Evolutionary conservation across 2,329 filamentous ascomycete species (phyloP).

Genomic region (Sclerotinia trifoliorum): DNA sequence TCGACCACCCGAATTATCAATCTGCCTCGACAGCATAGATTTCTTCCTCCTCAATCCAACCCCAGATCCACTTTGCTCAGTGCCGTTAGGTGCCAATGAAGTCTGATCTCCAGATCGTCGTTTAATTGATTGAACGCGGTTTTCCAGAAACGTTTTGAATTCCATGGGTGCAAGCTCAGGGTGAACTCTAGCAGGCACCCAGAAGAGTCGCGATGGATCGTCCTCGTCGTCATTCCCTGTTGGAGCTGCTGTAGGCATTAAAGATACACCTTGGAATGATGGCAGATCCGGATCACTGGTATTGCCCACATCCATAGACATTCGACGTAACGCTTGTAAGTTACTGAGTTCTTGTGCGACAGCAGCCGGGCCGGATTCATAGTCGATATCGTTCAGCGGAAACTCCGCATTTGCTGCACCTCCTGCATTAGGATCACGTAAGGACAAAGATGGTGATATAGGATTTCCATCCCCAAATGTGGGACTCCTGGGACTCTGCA

Average conservation of each 20-base stretch:
- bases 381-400: constrained; percentile 69
- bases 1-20: constrained; percentile 66
- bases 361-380: constrained; percentile 69
- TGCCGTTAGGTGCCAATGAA: constrained; percentile 57
- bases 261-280: constrained; percentile 62
- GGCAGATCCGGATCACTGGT: constrained; percentile 70
- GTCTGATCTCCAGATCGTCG: constrained; percentile 73
- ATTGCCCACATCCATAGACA: constrained; percentile 74
- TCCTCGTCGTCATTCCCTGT: constrained; percentile 76
- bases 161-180: constrained; percentile 93
- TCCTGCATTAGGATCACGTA: constrained; percentile 41
- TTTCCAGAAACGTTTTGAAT: constrained; percentile 95
- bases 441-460: constrained; percentile 43
- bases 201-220: constrained; percentile 84
- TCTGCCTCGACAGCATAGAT: constrained; percentile 91
- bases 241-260: constrained; percentile 70
- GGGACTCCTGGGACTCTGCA: constrained; percentile 36
- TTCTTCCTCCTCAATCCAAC: constrained; percentile 79
- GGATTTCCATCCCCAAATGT: constrained; percentile 40
- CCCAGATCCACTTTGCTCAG: constrained; percentile 53
- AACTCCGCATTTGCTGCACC: constrained; percentile 60
- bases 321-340: constrained; percentile 68
- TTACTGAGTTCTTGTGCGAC: constrained; percentile 73
- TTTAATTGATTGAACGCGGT: constrained; percentile 85
- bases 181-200: constrained; percentile 93